Evolutionary conservation across 768 basidiomycete genomes (phyloP).

Genomic region (Lactarius hengduanensis): DNA sequence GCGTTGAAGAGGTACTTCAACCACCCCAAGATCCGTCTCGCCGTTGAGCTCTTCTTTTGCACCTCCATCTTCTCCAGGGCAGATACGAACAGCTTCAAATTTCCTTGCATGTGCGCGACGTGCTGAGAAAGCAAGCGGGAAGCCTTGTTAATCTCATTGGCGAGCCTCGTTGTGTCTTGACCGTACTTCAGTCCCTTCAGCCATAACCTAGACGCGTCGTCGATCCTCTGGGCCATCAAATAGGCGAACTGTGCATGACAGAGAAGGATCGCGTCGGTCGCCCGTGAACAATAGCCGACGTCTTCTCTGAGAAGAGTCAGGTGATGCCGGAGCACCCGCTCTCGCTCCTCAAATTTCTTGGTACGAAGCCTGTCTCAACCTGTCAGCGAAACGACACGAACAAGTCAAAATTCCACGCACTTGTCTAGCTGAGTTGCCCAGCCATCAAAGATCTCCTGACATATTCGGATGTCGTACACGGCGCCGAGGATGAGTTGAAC

Average conservation of each 20-base stretch:
- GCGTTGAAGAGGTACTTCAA: constrained; percentile 15
- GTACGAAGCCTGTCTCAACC: background rate
- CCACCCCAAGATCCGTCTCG: constrained; percentile 13
- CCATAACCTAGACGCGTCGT: constrained; percentile 15
- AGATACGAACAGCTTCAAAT: constrained; percentile 15
- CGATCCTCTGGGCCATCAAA: constrained; percentile 15
- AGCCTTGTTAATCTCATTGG: constrained; percentile 15
- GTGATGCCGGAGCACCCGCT: background rate
- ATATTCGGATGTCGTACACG: too few relatives aligned
- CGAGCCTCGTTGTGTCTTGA: constrained; percentile 16
- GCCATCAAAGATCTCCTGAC: too few relatives aligned
- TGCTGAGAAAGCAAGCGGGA: constrained; percentile 6
- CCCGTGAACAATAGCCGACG: constrained; percentile 10
- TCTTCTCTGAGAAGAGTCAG: constrained; percentile 7
- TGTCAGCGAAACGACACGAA: background rate
- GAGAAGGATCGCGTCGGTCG: constrained; percentile 16
- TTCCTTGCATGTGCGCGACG: background rate
- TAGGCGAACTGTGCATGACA: constrained; percentile 20
- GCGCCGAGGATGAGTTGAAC: too few relatives aligned
- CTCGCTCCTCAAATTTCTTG: constrained; percentile 10
- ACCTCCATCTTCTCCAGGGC: constrained; percentile 17
- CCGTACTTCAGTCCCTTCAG: constrained; percentile 11
- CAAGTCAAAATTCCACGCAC: background rate
- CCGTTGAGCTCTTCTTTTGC: constrained; percentile 3
- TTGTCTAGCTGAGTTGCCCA: too few relatives aligned